phyloP scores from a whole-genome alignment of 2,329 filamentous ascomycete genomes.

The Lojkania enalia region DNA sequence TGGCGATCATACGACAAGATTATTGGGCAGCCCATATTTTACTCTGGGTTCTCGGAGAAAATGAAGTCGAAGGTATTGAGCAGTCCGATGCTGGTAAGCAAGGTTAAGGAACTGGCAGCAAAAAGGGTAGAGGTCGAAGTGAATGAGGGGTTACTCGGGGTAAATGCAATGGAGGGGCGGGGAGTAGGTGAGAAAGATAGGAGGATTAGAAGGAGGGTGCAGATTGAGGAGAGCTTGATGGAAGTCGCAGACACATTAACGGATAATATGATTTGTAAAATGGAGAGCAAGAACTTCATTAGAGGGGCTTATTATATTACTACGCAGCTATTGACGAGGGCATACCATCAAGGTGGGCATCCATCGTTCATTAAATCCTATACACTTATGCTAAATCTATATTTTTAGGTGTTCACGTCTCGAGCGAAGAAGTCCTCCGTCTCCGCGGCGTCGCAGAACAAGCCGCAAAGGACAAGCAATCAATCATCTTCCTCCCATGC shows the following conservation, averaged over 20 bases:
- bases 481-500: slow-evolving; percentile 92
- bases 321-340: slow-evolving; percentile 85
- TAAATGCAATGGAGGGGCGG: slow-evolving; percentile 48
- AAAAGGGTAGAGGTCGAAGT: slow-evolving; percentile 76
- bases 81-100: slow-evolving; percentile 72
- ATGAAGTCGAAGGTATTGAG: slow-evolving; percentile 80
- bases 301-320: slow-evolving; percentile 85
- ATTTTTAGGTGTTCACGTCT: slow-evolving; percentile 79
- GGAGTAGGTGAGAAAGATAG: slow-evolving; percentile 57
- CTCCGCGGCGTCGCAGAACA: slow-evolving; percentile 79
- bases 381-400: background rate
- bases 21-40: slow-evolving; percentile 87
- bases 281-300: slow-evolving; percentile 93
- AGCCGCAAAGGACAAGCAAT: slow-evolving; percentile 85
- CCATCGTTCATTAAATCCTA: background rate
- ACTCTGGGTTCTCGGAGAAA: slow-evolving; percentile 85
- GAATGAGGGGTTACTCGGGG: slow-evolving; percentile 66
- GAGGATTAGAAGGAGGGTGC: slow-evolving; percentile 64
- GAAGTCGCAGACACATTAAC: slow-evolving; percentile 86
- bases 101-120: slow-evolving; percentile 76
- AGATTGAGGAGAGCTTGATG: slow-evolving; percentile 72
- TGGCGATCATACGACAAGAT: slow-evolving; percentile 94
- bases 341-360: slow-evolving; percentile 80
- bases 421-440: slow-evolving; percentile 86
- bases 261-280: slow-evolving; percentile 98